Conservation (phyloP, 2,329 filamentous ascomycete species). For the Penicillium olsonii region DNA sequence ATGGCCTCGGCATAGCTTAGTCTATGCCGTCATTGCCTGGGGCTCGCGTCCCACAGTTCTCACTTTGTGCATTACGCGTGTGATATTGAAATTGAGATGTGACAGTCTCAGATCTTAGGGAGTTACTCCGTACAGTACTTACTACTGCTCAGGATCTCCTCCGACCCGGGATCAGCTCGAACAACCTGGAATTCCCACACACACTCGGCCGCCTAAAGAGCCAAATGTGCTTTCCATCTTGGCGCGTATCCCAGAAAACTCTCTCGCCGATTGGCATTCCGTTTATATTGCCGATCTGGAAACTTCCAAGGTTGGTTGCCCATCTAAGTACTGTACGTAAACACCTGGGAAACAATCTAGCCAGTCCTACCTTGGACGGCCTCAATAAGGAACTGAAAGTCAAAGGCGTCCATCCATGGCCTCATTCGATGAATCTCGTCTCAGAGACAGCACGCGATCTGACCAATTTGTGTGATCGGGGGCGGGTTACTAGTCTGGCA, state of each 20-base stretch:
- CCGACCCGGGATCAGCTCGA: background rate
- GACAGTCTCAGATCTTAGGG: background rate
- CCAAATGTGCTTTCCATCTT: slow-evolving; percentile 17
- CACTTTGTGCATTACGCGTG: slow-evolving; percentile 21
- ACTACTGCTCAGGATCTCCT: background rate
- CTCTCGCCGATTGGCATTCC: slow-evolving; percentile 27
- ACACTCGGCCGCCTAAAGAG: slow-evolving; percentile 14
- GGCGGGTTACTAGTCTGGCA: background rate
- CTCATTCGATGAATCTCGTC: slow-evolving; percentile 7
- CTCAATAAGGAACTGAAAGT: background rate
- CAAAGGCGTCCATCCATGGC: background rate
- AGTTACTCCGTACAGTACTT: too few relatives aligned
- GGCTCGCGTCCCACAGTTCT: slow-evolving; percentile 36
- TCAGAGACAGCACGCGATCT: slow-evolving; percentile 15
- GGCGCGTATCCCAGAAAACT: slow-evolving; percentile 25
- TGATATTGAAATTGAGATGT: slow-evolving; percentile 10
- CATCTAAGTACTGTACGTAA: slow-evolving; percentile 4
- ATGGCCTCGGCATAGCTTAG: slow-evolving; percentile 18
- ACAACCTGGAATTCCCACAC: slow-evolving; percentile 12
- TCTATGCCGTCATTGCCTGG: slow-evolving; percentile 31
- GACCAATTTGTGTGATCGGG: background rate
- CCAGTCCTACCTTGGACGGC: background rate
- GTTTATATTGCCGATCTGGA: slow-evolving; percentile 30
- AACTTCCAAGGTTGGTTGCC: slow-evolving; percentile 17
- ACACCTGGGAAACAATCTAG: background rate